Evolutionary conservation across 169 alveolate species (phyloP), one percentile per base, ranked within the genome.

Genomic region (Babesia caballi): DNA sequence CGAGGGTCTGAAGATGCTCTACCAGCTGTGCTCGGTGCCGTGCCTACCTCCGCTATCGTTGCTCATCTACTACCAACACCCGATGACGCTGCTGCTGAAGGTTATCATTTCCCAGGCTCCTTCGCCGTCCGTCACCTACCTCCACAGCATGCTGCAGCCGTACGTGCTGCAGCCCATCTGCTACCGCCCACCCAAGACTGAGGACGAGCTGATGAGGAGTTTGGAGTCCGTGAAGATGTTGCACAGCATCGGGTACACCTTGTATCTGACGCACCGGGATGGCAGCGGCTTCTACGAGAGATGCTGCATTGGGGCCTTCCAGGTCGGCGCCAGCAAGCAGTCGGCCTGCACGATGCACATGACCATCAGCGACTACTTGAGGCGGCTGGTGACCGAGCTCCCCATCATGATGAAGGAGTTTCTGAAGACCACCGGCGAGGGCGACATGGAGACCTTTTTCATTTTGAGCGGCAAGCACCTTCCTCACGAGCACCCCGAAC

Each of bases 401-500:
- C 71, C 83, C 30, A 15, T 33, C 25, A 8, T 78, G 65, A 58
- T 67, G 68, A 32, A 36, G 35, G 4, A 42, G 38, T 69, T 54
- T n/a, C 52, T 42, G 58, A 21, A 14, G 32, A 14, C 56, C 15
- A 44, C 53, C 28, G 27, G 46, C 27, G 70, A 49, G 4, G 67
- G 61, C 21, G 74, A 41, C 11, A 1, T 28, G 15, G 73, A 47
- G 30, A 50, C 73, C n/a, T 21, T 41, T n/a, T 72, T 51, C 68
- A 49, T 69, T 42, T 53, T 53, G 50, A 21, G 66, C 21, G 66
- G 65, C 46, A 66, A 57, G 32, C 74, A 78, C 76, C 27, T 19
- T 41, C 49, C 83, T n/a, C 87, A 78, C 35, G 87, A 68, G 15
- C 87, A 78, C 47, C 87, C 87, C 3, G 77, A 78, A 38, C 57